A percentile compares a stretch with the other conserved stretches of the same genome.
phyloP scores from a whole-genome alignment of 2,329 filamentous ascomycete species.

The Pestalotiopsis sp. region DNA sequence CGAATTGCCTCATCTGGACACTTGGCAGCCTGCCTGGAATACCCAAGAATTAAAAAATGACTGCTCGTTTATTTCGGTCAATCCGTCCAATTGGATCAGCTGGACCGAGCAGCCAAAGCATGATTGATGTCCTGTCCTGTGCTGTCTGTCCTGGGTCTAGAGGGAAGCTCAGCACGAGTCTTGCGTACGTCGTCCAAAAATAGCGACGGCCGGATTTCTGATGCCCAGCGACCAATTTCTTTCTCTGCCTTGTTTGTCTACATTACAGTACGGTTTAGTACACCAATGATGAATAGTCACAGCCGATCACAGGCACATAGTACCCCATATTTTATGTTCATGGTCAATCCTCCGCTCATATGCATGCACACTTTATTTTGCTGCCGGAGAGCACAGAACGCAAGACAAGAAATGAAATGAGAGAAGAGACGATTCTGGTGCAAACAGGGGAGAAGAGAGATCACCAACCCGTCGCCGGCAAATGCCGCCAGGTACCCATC shows the following conservation, averaged over 20 bases:
- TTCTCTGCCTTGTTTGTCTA: background rate
- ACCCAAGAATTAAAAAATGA: background rate
- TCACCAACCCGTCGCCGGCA: background rate
- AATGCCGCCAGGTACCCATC: background rate
- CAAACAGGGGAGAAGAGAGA: background rate
- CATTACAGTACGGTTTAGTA: background rate
- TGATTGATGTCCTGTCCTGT: background rate
- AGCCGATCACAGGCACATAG: background rate
- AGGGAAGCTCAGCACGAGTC: background rate
- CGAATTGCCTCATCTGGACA: background rate
- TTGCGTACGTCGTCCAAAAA: background rate
- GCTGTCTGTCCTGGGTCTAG: background rate
- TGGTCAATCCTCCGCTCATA: too few species aligned
- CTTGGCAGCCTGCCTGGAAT: background rate
- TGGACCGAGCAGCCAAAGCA: background rate
- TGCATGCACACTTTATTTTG: background rate
- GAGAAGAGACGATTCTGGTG: background rate
- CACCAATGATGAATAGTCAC: background rate
- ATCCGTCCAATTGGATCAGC: background rate
- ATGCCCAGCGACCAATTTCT: background rate
- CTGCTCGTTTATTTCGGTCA: background rate
- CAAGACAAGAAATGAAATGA: background rate
- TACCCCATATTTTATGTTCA: too few species aligned
- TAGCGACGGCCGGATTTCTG: background rate
- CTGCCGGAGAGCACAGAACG: background rate